A percentile compares a stretch with the other conserved stretches of the same genome.
Conservation (phyloP, 805 yeast species). For the Candida vartiovaarae region DNA sequence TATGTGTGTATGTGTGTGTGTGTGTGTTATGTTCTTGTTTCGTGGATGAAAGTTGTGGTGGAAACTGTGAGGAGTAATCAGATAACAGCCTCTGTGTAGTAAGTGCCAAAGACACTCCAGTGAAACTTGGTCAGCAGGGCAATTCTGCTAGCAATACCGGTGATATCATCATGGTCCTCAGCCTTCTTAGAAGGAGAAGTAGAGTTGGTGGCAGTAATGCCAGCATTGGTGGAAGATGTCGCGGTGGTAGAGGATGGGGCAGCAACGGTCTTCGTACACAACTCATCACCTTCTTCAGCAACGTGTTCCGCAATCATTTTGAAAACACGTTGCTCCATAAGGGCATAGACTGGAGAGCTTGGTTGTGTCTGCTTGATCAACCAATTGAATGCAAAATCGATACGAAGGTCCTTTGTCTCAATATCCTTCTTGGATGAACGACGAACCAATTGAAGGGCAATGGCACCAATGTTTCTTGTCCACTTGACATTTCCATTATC, state of each 20-base stretch:
- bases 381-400: slow-evolving; percentile 68
- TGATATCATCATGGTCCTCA: slow-evolving; percentile 48
- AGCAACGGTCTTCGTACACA: slow-evolving; percentile 5
- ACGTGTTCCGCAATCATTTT: slow-evolving; percentile 37
- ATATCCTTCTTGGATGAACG: slow-evolving; percentile 22
- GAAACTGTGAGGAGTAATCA: background rate
- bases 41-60: background rate
- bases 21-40: background rate
- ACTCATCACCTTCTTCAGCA: slow-evolving; percentile 18
- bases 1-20: background rate
- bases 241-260: slow-evolving; percentile 1
- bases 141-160: slow-evolving; percentile 54
- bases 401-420: slow-evolving; percentile 10
- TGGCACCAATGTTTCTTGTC: slow-evolving; percentile 73
- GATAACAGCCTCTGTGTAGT: slow-evolving; percentile 32
- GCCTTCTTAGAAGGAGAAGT: slow-evolving; percentile 13
- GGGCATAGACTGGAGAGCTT: slow-evolving; percentile 62
- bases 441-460: slow-evolving; percentile 61
- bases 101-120: slow-evolving; percentile 75
- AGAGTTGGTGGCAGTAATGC: slow-evolving; percentile 9
- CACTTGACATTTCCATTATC: slow-evolving; percentile 84
- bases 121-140: slow-evolving; percentile 57
- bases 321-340: slow-evolving; percentile 64
- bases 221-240: slow-evolving; percentile 8
- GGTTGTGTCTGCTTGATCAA: slow-evolving; percentile 83